These are phyloP conservation scores for Coemansia sp. DNA, from an alignment of 192 early-diverging fungal species.

Conservation along the genomic window DNA sequence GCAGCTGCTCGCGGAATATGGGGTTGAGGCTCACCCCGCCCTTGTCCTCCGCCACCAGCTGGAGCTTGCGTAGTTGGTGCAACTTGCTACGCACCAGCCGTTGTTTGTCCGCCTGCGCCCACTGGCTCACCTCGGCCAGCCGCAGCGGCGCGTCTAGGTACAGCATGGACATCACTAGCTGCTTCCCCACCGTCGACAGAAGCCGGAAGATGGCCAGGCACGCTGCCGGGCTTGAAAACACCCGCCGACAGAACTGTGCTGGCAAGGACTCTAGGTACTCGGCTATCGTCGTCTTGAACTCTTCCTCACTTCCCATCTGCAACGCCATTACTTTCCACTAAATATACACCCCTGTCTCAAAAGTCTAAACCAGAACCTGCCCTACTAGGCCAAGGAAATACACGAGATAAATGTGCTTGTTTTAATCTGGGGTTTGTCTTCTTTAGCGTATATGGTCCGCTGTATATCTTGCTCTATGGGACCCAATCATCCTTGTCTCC, in stretches of 20 bases:
- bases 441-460: no score
- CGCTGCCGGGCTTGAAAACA: slow-evolving; percentile 87
- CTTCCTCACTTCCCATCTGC: slow-evolving; percentile 38
- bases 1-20: slow-evolving; percentile 61
- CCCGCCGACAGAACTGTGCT: slow-evolving; percentile 61
- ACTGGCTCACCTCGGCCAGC: slow-evolving; percentile 58
- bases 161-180: slow-evolving; percentile 84
- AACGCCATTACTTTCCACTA: no score
- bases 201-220: slow-evolving; percentile 89
- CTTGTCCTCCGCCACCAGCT: slow-evolving; percentile 58
- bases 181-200: slow-evolving; percentile 77
- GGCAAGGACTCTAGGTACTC: slow-evolving; percentile 78
- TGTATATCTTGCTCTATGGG: no score
- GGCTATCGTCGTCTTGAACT: slow-evolving; percentile 69
- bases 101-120: slow-evolving; percentile 45
- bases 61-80: slow-evolving; percentile 62
- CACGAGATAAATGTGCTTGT: no score
- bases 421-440: no score
- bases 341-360: no score
- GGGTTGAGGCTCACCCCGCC: slow-evolving; percentile 56
- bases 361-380: no score
- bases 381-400: no score
- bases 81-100: slow-evolving; percentile 61
- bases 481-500: no score
- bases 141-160: slow-evolving; percentile 62